These are phyloP conservation scores for Penicillium coffeae DNA, from an alignment of 495 filamentous ascomycete genomes.

Conservation along the genomic window DNA sequence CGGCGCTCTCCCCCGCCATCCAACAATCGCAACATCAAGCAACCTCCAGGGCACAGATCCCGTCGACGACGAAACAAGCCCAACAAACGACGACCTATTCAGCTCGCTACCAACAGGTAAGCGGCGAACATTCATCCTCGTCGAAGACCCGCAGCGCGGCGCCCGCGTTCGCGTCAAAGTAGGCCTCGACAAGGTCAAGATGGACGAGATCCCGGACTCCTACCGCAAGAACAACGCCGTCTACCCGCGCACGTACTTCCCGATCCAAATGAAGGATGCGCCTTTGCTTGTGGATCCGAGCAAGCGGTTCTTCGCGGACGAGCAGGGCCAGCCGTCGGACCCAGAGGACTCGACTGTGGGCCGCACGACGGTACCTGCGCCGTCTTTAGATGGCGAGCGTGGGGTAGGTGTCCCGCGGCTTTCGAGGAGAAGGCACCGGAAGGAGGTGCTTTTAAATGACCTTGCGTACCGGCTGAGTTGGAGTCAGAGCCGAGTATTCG, in stretches of 20 bases:
- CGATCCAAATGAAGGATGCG: conserved; percentile 79
- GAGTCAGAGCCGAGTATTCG: conserved; percentile 86
- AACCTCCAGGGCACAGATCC: conserved; percentile 29
- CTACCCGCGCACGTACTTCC: conserved; percentile 84
- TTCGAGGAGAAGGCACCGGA: conserved; percentile 59
- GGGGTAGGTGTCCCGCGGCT: conserved; percentile 71
- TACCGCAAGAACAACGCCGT: conserved; percentile 86
- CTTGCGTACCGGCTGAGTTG: conserved; percentile 93
- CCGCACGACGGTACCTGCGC: conserved; percentile 62
- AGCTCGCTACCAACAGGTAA: conserved; percentile 82
- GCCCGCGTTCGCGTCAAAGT: conserved; percentile 81
- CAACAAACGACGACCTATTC: conserved; percentile 64
- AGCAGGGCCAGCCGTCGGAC: conserved; percentile 53
- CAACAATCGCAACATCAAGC: conserved; percentile 37
- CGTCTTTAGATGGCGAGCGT: conserved; percentile 69
- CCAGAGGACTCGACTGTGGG: conserved; percentile 47
- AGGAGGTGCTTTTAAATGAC: conserved; percentile 86
- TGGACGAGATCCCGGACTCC: conserved; percentile 90
- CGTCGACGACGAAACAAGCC: conserved; percentile 43
- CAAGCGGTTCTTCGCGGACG: conserved; percentile 62
- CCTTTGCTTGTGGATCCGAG: conserved; percentile 59
- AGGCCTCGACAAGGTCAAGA: conserved; percentile 80
- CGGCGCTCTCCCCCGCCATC: conserved; percentile 46
- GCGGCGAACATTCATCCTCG: conserved; percentile 91
- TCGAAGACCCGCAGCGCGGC: conserved; percentile 78